These are phyloP conservation scores for Pseudogymnoascus sp. DNA, from an alignment of 2,329 filamentous ascomycete species.

Conservation along the genomic window DNA sequence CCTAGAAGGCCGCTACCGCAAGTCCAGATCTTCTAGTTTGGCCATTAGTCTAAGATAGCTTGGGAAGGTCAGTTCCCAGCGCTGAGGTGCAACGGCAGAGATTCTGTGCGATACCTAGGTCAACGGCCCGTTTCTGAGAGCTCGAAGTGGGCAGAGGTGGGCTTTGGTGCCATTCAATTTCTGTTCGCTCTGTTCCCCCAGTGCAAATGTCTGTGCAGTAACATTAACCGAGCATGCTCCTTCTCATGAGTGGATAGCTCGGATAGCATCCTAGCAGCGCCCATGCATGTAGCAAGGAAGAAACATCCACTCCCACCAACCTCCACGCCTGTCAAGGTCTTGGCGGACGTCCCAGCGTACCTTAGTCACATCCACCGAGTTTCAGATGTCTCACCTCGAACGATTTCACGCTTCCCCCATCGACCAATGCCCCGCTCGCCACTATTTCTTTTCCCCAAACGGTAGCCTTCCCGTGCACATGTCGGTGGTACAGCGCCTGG, in stretches of 20 bases:
- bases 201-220: background rate
- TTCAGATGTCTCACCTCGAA: constrained; percentile 19
- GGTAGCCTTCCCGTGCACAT: background rate
- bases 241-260: background rate
- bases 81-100: background rate
- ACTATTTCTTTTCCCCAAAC: constrained; percentile 1
- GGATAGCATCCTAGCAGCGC: background rate
- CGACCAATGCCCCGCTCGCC: background rate
- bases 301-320: background rate
- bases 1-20: background rate
- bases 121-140: constrained; percentile 3
- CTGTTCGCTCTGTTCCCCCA: background rate
- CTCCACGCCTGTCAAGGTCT: background rate
- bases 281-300: background rate
- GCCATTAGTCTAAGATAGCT: background rate
- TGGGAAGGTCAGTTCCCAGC: background rate
- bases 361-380: constrained; percentile 6
- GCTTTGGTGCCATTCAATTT: background rate
- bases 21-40: constrained; percentile 7
- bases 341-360: constrained; percentile 3
- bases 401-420: constrained; percentile 3
- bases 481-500: background rate
- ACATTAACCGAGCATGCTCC: background rate
- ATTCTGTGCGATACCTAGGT: constrained; percentile 1
- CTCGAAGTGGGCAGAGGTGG: background rate